Evolutionary conservation across 768 basidiomycete genomes (phyloP).

Genomic region (Rhodotorula kratochvilovae): DNA sequence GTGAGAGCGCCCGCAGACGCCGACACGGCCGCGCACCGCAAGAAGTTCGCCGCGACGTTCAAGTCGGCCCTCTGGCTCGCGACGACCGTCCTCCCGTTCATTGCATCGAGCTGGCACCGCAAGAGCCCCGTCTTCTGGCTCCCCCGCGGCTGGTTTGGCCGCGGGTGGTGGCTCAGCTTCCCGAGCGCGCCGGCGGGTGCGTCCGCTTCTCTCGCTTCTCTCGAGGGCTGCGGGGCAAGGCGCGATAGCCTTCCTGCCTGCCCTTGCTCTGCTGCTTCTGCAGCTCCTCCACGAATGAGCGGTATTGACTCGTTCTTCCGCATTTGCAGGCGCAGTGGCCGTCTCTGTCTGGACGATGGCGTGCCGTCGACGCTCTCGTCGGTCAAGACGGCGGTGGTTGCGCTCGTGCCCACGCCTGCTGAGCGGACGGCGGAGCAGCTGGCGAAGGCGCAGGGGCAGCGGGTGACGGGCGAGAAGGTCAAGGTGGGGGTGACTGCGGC

Average conservation of each 20-base stretch:
- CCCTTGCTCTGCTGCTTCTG: too few relatives aligned
- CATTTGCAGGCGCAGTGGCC: slow-evolving; percentile 75
- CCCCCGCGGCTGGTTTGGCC: slow-evolving; percentile 84
- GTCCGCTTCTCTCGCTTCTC: slow-evolving; percentile 35
- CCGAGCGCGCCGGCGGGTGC: slow-evolving; percentile 84
- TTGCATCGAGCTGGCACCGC: slow-evolving; percentile 86
- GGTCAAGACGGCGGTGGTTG: slow-evolving; percentile 68
- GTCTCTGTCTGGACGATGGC: slow-evolving; percentile 95
- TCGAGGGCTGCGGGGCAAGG: too few relatives aligned
- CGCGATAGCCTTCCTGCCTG: too few relatives aligned
- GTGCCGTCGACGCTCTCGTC: slow-evolving; percentile 72
- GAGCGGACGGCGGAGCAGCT: slow-evolving; percentile 28
- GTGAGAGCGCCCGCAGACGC: slow-evolving; percentile 56
- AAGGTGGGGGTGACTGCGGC: slow-evolving; percentile 9
- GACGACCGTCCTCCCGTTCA: slow-evolving; percentile 81
- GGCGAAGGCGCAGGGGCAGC: slow-evolving; percentile 5
- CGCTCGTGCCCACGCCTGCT: slow-evolving; percentile 48
- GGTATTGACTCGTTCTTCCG: too few relatives aligned
- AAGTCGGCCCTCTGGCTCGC: slow-evolving; percentile 69
- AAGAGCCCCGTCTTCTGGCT: slow-evolving; percentile 88
- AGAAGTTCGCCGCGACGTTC: slow-evolving; percentile 66
- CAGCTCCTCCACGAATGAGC: too few relatives aligned
- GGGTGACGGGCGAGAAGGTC: neutral
- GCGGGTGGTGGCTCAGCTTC: slow-evolving; percentile 80
- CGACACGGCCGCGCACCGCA: slow-evolving; percentile 59